Conservation (phyloP, 2,329 filamentous ascomycete species). For the Pestalotiopsis fici region DNA sequence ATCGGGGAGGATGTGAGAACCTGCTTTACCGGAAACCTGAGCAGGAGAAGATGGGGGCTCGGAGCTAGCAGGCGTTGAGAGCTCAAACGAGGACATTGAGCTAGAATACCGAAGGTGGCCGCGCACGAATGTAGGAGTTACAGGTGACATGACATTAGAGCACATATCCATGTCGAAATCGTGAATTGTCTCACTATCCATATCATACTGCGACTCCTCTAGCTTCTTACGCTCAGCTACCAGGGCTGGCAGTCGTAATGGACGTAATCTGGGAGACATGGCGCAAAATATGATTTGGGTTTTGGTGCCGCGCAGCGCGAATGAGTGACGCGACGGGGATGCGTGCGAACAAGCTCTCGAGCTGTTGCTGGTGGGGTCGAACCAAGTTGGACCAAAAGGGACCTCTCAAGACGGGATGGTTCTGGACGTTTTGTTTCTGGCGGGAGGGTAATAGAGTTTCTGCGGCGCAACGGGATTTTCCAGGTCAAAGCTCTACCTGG, state of each 20-base stretch:
- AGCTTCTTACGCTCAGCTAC: conserved; percentile 29
- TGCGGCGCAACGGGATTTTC: conserved; percentile 1
- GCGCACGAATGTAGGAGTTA: conserved; percentile 70
- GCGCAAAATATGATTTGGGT: neutral
- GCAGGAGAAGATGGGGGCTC: conserved; percentile 60
- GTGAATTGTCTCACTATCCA: conserved; percentile 42
- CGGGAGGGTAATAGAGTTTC: neutral
- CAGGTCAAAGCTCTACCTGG: conserved; percentile 7
- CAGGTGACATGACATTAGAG: conserved; percentile 69
- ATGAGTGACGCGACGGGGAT: neutral
- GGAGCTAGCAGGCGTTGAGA: conserved; percentile 49
- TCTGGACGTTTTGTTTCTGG: conserved; percentile 3
- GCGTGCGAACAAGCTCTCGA: neutral
- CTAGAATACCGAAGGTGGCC: conserved; percentile 69
- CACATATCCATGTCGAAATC: conserved; percentile 46
- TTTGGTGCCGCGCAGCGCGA: neutral
- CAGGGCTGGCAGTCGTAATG: conserved; percentile 28
- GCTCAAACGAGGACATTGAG: conserved; percentile 76
- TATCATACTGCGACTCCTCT: conserved; percentile 24
- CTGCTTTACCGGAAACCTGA: conserved; percentile 47
- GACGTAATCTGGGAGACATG: conserved; percentile 33
- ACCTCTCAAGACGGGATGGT: neutral
- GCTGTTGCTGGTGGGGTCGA: conserved; percentile 7
- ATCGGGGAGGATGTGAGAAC: conserved; percentile 73
- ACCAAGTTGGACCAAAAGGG: neutral